Conservation (phyloP, 2,329 filamentous ascomycete species). For the Penicillium nordicum region DNA sequence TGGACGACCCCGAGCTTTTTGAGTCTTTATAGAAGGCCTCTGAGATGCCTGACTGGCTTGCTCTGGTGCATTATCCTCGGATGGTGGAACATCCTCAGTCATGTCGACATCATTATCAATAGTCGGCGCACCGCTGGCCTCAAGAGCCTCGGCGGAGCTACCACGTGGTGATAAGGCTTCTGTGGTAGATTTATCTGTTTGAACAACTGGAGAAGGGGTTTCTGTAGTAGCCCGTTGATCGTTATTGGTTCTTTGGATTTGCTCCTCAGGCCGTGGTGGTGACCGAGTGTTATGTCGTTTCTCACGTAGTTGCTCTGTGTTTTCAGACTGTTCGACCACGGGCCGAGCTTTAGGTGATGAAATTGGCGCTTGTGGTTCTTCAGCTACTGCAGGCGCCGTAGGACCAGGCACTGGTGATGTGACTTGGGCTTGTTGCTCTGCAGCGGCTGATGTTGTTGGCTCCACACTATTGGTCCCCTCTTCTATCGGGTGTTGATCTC, state of each 20-base stretch:
- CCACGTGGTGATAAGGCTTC: neutral
- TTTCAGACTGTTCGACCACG: neutral
- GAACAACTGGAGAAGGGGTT: neutral
- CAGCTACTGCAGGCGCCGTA: neutral
- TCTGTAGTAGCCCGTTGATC: neutral
- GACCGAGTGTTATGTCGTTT: constrained; percentile 7
- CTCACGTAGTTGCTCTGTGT: neutral
- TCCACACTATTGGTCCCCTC: neutral
- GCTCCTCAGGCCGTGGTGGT: neutral
- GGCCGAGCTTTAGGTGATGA: neutral
- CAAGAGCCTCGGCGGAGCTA: neutral
- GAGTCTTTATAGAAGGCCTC: neutral
- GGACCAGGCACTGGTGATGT: neutral
- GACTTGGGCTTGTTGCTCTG: neutral
- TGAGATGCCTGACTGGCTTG: neutral
- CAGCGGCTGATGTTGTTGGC: neutral
- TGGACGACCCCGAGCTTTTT: neutral
- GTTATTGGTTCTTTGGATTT: neutral
- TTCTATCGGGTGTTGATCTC: neutral
- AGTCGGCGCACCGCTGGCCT: neutral
- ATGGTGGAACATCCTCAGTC: neutral
- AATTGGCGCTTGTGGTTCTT: neutral
- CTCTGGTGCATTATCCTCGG: neutral
- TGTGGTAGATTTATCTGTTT: neutral
- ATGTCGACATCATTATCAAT: neutral